Conservation (phyloP, 352 stramenopile genomes). For the Pythium guiyangense region DNA sequence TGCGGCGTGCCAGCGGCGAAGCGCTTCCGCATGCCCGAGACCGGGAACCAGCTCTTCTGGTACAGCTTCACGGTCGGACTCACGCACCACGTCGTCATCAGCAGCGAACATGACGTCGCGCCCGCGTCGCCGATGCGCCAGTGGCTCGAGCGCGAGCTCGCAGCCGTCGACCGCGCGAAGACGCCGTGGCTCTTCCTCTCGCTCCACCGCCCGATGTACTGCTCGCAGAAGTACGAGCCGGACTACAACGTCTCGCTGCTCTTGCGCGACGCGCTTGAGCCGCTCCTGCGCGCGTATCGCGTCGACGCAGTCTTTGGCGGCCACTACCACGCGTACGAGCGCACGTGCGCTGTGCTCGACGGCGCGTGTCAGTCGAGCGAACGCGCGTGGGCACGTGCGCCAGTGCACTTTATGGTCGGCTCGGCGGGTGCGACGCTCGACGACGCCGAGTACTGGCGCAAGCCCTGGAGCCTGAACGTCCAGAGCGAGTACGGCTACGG, state of each 20-base stretch:
- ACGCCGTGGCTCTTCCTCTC: conserved; percentile 93
- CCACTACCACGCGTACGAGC: conserved; percentile 91
- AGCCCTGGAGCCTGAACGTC: conserved; percentile 60
- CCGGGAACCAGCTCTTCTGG: conserved; percentile 61
- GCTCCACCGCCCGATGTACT: conserved; percentile 89
- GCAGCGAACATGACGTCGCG: conserved; percentile 87
- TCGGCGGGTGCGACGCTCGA: conserved; percentile 79
- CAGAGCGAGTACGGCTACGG: conserved; percentile 63
- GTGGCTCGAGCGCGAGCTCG: conserved; percentile 86
- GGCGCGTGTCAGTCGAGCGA: conserved; percentile 65
- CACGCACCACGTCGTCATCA: conserved; percentile 91
- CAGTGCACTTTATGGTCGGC: conserved; percentile 84
- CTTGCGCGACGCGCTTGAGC: conserved; percentile 87
- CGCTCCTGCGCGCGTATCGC: conserved; percentile 77
- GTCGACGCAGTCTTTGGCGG: conserved; percentile 90
- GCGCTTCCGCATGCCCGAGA: conserved; percentile 58
- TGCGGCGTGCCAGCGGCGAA: conserved; percentile 77
- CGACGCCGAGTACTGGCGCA: conserved; percentile 43
- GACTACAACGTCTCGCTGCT: conserved; percentile 68
- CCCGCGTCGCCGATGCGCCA: conserved; percentile 80
- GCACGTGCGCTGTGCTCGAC: conserved; percentile 80
- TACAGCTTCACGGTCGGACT: conserved; percentile 88
- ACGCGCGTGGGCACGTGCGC: conserved; percentile 27
- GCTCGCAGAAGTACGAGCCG: conserved; percentile 48
- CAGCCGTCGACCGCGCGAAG: conserved; percentile 67